Evolutionary conservation across 768 basidiomycete species (phyloP).

Genomic region (Trametes cinnabarina): DNA sequence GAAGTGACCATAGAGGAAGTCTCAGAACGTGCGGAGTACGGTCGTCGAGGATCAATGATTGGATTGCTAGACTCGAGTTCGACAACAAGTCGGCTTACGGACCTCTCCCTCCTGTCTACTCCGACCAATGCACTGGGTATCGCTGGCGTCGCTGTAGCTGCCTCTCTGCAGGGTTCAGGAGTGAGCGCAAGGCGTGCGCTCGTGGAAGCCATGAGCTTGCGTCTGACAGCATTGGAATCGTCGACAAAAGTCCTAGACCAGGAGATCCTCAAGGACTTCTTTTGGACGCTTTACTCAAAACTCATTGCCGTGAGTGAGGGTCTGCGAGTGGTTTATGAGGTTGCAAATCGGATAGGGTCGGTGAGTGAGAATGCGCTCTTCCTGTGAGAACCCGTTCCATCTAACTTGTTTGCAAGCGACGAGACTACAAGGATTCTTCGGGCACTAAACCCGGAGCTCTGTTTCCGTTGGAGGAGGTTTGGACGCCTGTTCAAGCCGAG

Average conservation of each 20-base stretch:
- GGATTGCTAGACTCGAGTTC: slow-evolving; percentile 31
- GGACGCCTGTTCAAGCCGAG: slow-evolving; percentile 87
- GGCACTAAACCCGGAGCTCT: slow-evolving; percentile 72
- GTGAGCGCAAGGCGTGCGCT: slow-evolving; percentile 8
- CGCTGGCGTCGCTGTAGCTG: slow-evolving; percentile 21
- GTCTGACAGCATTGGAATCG: slow-evolving; percentile 72
- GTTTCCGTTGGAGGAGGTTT: slow-evolving; percentile 84
- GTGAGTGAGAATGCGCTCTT: slow-evolving; percentile 47
- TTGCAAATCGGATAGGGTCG: slow-evolving; percentile 85
- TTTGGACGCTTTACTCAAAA: slow-evolving; percentile 97
- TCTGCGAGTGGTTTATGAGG: slow-evolving; percentile 84
- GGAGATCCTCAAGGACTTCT: slow-evolving; percentile 85
- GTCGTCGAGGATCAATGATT: slow-evolving; percentile 47
- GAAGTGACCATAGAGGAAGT: slow-evolving; percentile 90
- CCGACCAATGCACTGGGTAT: slow-evolving; percentile 19
- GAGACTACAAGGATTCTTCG: slow-evolving; percentile 87
- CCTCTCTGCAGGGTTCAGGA: slow-evolving; percentile 7
- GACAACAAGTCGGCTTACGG: slow-evolving; percentile 8
- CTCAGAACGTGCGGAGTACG: slow-evolving; percentile 83
- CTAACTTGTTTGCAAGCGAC: slow-evolving; percentile 51
- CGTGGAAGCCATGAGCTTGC: slow-evolving; percentile 49
- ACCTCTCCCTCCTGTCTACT: slow-evolving; percentile 18
- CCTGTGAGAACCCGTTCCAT: background rate
- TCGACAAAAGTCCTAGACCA: slow-evolving; percentile 73
- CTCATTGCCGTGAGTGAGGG: slow-evolving; percentile 92